Percentiles rank a stretch among this genome's conserved stretches.
These are phyloP conservation scores for Mimosa pudica DNA, from an alignment of 306 rosid genomes.

Conservation along the genomic window DNA sequence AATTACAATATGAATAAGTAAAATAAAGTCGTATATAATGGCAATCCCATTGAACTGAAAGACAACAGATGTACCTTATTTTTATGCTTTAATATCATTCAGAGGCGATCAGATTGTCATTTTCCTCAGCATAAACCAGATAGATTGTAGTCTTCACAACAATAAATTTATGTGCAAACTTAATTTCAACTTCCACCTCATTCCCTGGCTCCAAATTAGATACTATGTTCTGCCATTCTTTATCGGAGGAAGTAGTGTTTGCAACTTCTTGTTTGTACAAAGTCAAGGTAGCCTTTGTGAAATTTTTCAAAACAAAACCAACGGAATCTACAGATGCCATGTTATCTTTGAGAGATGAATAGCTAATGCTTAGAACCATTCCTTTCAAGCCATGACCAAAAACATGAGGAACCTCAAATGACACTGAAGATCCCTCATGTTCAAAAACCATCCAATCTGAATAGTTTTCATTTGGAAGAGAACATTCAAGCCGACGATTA, in stretches of 20 bases:
- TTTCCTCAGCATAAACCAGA: background rate
- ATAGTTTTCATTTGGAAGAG: background rate
- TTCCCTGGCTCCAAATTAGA: background rate
- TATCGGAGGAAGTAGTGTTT: background rate
- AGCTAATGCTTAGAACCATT: background rate
- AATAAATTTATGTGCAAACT: background rate
- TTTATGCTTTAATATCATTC: background rate
- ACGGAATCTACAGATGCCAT: background rate
- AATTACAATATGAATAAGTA: background rate
- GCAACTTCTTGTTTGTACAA: background rate
- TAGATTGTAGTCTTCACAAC: background rate
- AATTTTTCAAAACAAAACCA: background rate
- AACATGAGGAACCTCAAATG: background rate
- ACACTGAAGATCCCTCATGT: background rate
- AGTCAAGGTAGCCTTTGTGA: background rate
- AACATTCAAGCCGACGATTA: background rate
- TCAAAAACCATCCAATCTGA: background rate
- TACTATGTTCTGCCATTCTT: background rate
- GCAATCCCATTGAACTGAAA: background rate
- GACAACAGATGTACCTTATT: background rate
- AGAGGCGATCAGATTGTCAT: background rate
- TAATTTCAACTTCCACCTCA: background rate
- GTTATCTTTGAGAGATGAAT: background rate
- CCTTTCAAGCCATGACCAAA: background rate
- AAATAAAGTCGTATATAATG: background rate